Base-by-base conservation (phyloP, 176 grass and related monocot genomes). In the Zoysia pacifica region DNA sequence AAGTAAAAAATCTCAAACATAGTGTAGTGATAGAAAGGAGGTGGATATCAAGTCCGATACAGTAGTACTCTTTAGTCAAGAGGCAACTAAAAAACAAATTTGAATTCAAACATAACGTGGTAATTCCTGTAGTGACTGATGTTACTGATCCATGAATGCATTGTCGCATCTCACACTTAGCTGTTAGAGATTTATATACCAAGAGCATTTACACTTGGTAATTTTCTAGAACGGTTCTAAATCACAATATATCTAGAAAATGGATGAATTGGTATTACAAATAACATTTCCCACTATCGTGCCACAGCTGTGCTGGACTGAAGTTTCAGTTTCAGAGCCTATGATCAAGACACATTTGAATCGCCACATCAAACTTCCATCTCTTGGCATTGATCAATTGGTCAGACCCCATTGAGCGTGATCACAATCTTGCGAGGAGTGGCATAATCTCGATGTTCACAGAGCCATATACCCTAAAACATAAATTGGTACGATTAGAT, bases 381-480 rank as follows among this genome's bases (percentile, higher is more conserved):
- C 36, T 45, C 12, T n/a, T 39, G 47, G 48, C 53, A 48, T 28
- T 9, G 11, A 36, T 51, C 48, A 42, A 6, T 40, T 65, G 40
- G 1, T 86, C 79, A 92, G 36, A 94, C 88, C 43, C 94, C 91
- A 80, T 84, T 94, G 54, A 97, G 87, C 0, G 94, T 97, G 71
- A 97, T 86, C 67, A 97, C 91, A 63, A 97, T 92, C 78, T 86
- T 74, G 58, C 94, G 91, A 51, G 91, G 82, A 66, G 91, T 94
- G 53, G 94, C 91, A 12, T 87, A 75, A 75, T 97, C 91, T 37
- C 91, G 89, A 63, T 97, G 91, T 84, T 97, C 94, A 47, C 94
- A 97, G 4, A 97, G 82, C 94, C 94, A 97, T 90, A 97, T 97
- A 69, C 94, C 94, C 94, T 94, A 75, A 58, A 50, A 68, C 63